Conservation (phyloP, 805 yeast genomes). For the Candida multigemmis region DNA sequence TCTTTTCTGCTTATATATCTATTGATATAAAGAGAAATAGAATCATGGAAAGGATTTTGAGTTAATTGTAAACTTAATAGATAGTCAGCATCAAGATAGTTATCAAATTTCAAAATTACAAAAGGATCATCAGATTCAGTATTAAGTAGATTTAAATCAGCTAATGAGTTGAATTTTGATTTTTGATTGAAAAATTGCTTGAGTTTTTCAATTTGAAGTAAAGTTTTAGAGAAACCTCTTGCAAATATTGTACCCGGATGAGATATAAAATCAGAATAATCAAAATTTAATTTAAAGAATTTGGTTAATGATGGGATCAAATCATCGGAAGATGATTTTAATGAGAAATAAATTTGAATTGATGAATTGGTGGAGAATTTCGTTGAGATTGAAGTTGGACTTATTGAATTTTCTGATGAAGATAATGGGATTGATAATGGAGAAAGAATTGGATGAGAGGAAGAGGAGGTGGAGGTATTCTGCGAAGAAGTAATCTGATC, state of each 20-base stretch:
- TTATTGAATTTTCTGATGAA: no score
- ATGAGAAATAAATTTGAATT: no score
- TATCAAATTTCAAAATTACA: constrained; percentile 23
- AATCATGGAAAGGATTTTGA: constrained; percentile 15
- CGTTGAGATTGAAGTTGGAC: no score
- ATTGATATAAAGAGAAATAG: constrained; percentile 40
- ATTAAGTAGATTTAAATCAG: constrained; percentile 10
- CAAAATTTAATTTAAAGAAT: constrained; percentile 10
- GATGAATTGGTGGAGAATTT: no score
- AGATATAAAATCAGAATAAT: constrained; percentile 25
- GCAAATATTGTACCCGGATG: constrained; percentile 56
- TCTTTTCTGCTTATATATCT: constrained; percentile 60
- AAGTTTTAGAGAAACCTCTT: constrained; percentile 32
- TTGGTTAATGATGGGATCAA: not conserved
- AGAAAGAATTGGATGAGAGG: no score
- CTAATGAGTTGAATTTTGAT: constrained; percentile 10
- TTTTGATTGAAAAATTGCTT: constrained; percentile 10
- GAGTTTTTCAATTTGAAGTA: constrained; percentile 24
- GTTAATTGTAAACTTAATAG: constrained; percentile 11
- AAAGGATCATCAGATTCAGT: constrained; percentile 9
- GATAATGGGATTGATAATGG: no score
- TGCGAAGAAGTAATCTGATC: no score
- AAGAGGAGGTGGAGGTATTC: no score
- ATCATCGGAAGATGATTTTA: no score
- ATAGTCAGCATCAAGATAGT: constrained; percentile 24